Percentiles rank a stretch among this genome's conserved stretches.
Evolutionary conservation across 2,329 filamentous ascomycete genomes (phyloP).

Genomic region (Xylariaceae sp.): DNA sequence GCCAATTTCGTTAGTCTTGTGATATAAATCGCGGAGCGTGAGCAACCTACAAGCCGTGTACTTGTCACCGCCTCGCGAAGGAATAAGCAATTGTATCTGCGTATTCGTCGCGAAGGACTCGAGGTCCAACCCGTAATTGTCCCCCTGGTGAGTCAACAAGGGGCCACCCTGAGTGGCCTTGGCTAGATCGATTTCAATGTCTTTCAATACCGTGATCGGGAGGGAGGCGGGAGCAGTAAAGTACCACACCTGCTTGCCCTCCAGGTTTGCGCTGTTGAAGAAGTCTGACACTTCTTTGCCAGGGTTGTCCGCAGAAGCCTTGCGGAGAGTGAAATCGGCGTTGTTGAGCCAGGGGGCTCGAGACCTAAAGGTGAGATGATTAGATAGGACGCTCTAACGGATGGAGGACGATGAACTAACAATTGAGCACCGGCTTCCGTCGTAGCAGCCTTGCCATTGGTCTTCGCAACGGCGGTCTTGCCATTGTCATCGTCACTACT

Average conservation of each 20-base stretch:
- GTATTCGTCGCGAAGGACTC: conserved; percentile 47
- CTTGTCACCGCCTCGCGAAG: conserved; percentile 48
- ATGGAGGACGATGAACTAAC: conserved; percentile 19
- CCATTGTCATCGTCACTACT: conserved; percentile 17
- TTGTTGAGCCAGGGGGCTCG: conserved; percentile 40
- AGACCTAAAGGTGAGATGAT: conserved; percentile 20
- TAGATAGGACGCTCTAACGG: neutral
- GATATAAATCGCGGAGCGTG: conserved; percentile 4
- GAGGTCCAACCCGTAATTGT: conserved; percentile 56
- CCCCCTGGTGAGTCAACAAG: conserved; percentile 58
- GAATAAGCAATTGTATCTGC: conserved; percentile 56
- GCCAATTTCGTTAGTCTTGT: conserved; percentile 24
- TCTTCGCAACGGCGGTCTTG: conserved; percentile 18
- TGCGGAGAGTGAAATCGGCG: conserved; percentile 51
- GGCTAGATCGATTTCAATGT: conserved; percentile 56
- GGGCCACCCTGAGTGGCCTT: conserved; percentile 47
- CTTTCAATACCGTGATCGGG: conserved; percentile 61
- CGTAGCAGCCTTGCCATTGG: conserved; percentile 17
- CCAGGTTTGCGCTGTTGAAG: conserved; percentile 53
- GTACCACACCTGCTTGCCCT: conserved; percentile 75
- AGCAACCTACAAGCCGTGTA: conserved; percentile 49
- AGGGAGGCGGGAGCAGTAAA: conserved; percentile 67
- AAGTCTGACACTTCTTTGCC: conserved; percentile 47
- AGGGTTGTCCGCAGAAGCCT: conserved; percentile 38
- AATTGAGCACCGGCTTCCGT: conserved; percentile 19